Evolutionary conservation across 2,329 filamentous ascomycete species (phyloP).

Genomic region (Pseudogymnoascus sp.): DNA sequence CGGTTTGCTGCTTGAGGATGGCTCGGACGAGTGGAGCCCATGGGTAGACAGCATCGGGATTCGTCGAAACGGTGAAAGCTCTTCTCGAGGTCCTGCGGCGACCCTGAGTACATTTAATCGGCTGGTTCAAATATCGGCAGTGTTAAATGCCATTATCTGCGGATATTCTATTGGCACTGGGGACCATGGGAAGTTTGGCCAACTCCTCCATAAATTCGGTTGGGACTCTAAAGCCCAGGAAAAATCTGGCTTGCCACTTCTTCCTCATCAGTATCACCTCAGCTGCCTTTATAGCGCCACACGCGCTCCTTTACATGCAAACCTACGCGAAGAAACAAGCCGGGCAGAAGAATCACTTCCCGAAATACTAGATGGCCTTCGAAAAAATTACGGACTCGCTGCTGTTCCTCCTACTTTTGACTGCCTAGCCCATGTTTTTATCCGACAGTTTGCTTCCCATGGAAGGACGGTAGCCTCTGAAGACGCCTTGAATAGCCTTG

Average conservation of each 20-base stretch:
- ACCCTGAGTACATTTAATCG: slow-evolving; percentile 28
- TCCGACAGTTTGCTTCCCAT: background rate
- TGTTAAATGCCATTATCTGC: slow-evolving; percentile 23
- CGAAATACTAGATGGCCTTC: background rate
- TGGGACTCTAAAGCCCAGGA: background rate
- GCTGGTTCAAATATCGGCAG: slow-evolving; percentile 25
- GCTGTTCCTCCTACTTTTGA: slow-evolving; percentile 2
- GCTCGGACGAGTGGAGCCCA: slow-evolving; percentile 65
- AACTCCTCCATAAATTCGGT: background rate
- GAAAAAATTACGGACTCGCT: background rate
- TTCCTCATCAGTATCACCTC: slow-evolving; percentile 27
- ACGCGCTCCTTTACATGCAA: slow-evolving; percentile 9
- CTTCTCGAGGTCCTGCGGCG: slow-evolving; percentile 24
- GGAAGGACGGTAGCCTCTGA: background rate
- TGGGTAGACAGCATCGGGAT: slow-evolving; percentile 49
- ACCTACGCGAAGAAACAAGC: background rate
- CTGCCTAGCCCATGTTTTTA: background rate
- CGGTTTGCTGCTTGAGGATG: slow-evolving; percentile 52
- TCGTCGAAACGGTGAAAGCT: slow-evolving; percentile 20
- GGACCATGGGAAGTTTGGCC: background rate
- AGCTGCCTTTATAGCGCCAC: slow-evolving; percentile 24
- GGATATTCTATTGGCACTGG: slow-evolving; percentile 11
- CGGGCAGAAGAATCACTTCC: background rate
- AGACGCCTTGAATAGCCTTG: background rate
- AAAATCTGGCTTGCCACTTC: slow-evolving; percentile 12